phyloP scores from a whole-genome alignment of 2,329 filamentous ascomycete species.

The Xenoacremonium recifei region DNA sequence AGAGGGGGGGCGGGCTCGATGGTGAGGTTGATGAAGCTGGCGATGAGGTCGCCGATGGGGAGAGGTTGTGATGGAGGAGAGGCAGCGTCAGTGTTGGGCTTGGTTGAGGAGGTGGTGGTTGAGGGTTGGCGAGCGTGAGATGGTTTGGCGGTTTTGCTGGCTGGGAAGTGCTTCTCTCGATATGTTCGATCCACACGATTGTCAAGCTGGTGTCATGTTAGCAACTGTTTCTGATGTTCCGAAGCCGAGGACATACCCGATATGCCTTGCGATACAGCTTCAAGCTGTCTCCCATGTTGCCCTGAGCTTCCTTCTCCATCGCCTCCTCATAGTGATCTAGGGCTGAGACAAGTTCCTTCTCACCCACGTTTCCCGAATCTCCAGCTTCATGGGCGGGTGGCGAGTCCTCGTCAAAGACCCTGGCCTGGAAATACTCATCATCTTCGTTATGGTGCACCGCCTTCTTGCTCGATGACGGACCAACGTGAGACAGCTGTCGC shows the following conservation, averaged over 20 bases:
- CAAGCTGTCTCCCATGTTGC: constrained; percentile 85
- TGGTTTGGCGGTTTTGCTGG: constrained; percentile 25
- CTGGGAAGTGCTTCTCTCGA: constrained; percentile 86
- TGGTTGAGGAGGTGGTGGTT: background rate
- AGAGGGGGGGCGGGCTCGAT: constrained; percentile 68
- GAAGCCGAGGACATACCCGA: constrained; percentile 52
- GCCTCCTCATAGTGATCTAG: constrained; percentile 92
- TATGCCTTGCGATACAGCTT: constrained; percentile 88
- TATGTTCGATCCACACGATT: constrained; percentile 80
- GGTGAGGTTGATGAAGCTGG: constrained; percentile 67
- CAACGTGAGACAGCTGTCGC: constrained; percentile 9
- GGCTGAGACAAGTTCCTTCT: constrained; percentile 65
- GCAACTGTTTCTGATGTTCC: background rate
- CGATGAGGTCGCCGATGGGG: constrained; percentile 67
- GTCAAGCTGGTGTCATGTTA: constrained; percentile 63
- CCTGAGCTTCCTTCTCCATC: constrained; percentile 82
- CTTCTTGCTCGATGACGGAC: constrained; percentile 11
- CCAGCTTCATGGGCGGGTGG: constrained; percentile 6
- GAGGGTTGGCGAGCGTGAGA: constrained; percentile 16
- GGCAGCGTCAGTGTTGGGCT: constrained; percentile 40
- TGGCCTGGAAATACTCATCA: constrained; percentile 32
- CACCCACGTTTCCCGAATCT: constrained; percentile 8
- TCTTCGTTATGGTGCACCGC: constrained; percentile 31
- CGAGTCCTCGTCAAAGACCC: constrained; percentile 31
- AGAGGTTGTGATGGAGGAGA: constrained; percentile 44